Percentiles rank a stretch among this genome's conserved stretches.
Conservation (phyloP, 2,329 filamentous ascomycete genomes). For the Phaeomoniella chlamydospora region DNA sequence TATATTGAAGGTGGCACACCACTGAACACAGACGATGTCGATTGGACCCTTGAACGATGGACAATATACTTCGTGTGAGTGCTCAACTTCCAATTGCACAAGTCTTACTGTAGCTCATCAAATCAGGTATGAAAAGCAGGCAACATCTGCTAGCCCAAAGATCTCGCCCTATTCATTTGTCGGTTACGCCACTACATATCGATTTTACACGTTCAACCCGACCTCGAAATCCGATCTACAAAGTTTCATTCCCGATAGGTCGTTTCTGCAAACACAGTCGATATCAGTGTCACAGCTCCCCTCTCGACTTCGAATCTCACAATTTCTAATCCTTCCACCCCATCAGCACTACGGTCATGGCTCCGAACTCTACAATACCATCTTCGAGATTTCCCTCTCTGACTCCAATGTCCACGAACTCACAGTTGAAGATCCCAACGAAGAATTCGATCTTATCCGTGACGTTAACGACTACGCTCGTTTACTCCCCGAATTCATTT, state of each 20-base stretch:
- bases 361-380: constrained; percentile 62
- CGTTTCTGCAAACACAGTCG: constrained; percentile 23
- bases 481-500: constrained; percentile 35
- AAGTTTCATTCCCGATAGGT: constrained; percentile 25
- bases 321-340: constrained; percentile 81
- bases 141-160: constrained; percentile 23
- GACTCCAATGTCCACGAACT: constrained; percentile 63
- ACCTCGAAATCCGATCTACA: constrained; percentile 18
- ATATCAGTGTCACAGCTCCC: constrained; percentile 47
- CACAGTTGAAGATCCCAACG: constrained; percentile 84
- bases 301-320: constrained; percentile 72
- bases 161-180: constrained; percentile 61
- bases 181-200: constrained; percentile 82
- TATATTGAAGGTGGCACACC: constrained; percentile 88
- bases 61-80: constrained; percentile 80
- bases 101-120: no score
- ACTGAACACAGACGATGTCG: constrained; percentile 55
- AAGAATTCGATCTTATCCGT: constrained; percentile 50
- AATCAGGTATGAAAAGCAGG: constrained; percentile 50
- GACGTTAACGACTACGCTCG: constrained; percentile 46
- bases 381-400: constrained; percentile 56
- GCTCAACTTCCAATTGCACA: no score
- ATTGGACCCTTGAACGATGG: constrained; percentile 69
- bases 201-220: constrained; percentile 53
- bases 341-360: constrained; percentile 75